phyloP scores from a whole-genome alignment of 441 rosid genomes.

The Metrosideros polymorpha region DNA sequence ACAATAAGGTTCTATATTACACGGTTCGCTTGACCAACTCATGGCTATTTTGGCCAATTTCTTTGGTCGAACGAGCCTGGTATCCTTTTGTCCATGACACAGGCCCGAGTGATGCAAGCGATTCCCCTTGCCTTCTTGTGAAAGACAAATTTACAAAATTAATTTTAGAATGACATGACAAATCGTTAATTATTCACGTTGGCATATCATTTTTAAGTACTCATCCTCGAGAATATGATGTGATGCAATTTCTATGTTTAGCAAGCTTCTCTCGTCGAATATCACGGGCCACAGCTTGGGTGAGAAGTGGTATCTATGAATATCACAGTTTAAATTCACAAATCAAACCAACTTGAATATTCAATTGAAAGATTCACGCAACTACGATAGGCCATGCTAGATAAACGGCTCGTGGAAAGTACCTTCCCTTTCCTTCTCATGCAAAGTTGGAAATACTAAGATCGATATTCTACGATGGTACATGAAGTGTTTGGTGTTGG shows the following conservation, averaged over 20 bases:
- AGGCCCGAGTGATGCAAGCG: not conserved
- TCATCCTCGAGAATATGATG: not conserved
- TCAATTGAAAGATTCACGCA: not conserved
- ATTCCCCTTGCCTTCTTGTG: not conserved
- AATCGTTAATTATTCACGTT: not conserved
- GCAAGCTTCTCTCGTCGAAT: not conserved
- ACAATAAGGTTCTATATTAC: accelerated
- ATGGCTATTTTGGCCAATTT: not conserved
- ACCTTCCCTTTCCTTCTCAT: not conserved
- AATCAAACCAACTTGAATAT: not conserved
- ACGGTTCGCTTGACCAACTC: accelerated
- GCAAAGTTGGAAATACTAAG: not conserved
- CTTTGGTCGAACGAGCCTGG: not conserved
- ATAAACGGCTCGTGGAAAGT: not conserved
- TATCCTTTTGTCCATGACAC: accelerated
- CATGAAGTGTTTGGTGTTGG: not conserved
- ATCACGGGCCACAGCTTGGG: not conserved
- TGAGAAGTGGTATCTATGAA: not conserved
- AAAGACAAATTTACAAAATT: not conserved
- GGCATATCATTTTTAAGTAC: not conserved
- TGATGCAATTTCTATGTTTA: not conserved
- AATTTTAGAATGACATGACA: not conserved
- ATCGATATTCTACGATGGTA: not conserved
- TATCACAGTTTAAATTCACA: not conserved
- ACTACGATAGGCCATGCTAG: not conserved